A percentile compares a stretch with the other conserved stretches of the same genome.
Conservation (phyloP, 176 grass and related monocot species). For the Chrysopogon serrulatus region DNA sequence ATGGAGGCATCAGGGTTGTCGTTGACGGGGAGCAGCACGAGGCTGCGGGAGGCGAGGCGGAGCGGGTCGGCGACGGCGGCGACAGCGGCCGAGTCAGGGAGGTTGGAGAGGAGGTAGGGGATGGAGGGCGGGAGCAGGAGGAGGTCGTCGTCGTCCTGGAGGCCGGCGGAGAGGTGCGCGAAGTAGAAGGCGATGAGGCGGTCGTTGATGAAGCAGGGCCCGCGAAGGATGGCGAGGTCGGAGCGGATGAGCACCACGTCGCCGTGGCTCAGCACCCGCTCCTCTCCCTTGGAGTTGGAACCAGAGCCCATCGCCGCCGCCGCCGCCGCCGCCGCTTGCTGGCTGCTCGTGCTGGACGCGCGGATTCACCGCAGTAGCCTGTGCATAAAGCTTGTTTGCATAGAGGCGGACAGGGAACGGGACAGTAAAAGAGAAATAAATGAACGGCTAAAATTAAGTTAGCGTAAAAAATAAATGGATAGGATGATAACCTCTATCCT, state of each 20-base stretch:
- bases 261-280: slow-evolving; percentile 47
- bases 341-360: too few relatives aligned
- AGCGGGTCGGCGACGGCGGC: slow-evolving; percentile 35
- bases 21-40: slow-evolving; percentile 69
- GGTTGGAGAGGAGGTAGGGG: slow-evolving; percentile 72
- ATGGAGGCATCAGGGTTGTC: slow-evolving; percentile 48
- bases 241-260: slow-evolving; percentile 60
- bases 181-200: slow-evolving; percentile 78
- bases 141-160: slow-evolving; percentile 11
- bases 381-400: too few relatives aligned
- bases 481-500: too few relatives aligned
- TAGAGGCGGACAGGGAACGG: too few relatives aligned
- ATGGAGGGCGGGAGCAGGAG: slow-evolving; percentile 69
- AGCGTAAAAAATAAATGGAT: too few relatives aligned
- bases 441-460: too few relatives aligned
- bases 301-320: background rate
- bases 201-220: slow-evolving; percentile 67
- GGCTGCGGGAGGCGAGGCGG: slow-evolving; percentile 34
- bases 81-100: slow-evolving; percentile 36
- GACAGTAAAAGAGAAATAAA: too few relatives aligned
- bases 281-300: slow-evolving; percentile 11
- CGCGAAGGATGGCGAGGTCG: slow-evolving; percentile 59
- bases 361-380: too few relatives aligned
- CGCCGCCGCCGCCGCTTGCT: background rate
- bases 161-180: slow-evolving; percentile 31